Evolutionary conservation across 169 alveolate genomes (phyloP), one percentile per base, ranked within the genome.

Genomic region (Plasmodium berghei): DNA sequence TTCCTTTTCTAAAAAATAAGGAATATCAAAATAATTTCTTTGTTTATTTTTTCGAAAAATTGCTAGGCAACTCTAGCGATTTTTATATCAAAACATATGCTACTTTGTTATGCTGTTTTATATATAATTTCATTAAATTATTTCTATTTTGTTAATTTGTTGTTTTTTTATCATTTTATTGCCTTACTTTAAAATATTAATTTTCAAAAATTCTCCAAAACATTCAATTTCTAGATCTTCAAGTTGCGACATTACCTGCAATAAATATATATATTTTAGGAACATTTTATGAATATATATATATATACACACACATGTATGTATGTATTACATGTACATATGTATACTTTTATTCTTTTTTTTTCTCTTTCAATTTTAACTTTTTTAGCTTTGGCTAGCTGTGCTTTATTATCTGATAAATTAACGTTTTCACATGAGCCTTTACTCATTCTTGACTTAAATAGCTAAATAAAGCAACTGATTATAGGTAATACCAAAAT

Each of bases 331-430:
- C 16, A 49, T 49, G 16, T 49, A 58, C 20, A 58, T 16, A 10
- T 22, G 20, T 5, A 62, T 62, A 5, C 24, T 22, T 24, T 22
- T 62, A 18, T 62, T 22, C 9, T 56, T 56, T 56, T 58, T 58
- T 58, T 58, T 69, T 24, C 66, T 80, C 67, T n/a, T 55, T 34
- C 62, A 55, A 20, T 52, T 6, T 34, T 52, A 10, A 83, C 90
- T 71, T 55, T 66, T 67, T 67, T 61, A 58, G 85, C 90, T 83
- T 83, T 83, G 14, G 72, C 83, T 66, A 83, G 83, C 66, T 83
- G 85, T 16, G 42, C 62, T 46, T 83, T 64, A 55, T 67, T 67
- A 67, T 67, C 71, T 48, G 85, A 66, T 12, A 58, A 83, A 52
- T 46, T 83, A 20, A 10, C 14, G 10, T 34, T 83, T 66, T 67